Percentiles rank a stretch among this genome's conserved stretches.
Conservation (phyloP, 169 alveolate genomes). For the Plasmodium vinckei region DNA sequence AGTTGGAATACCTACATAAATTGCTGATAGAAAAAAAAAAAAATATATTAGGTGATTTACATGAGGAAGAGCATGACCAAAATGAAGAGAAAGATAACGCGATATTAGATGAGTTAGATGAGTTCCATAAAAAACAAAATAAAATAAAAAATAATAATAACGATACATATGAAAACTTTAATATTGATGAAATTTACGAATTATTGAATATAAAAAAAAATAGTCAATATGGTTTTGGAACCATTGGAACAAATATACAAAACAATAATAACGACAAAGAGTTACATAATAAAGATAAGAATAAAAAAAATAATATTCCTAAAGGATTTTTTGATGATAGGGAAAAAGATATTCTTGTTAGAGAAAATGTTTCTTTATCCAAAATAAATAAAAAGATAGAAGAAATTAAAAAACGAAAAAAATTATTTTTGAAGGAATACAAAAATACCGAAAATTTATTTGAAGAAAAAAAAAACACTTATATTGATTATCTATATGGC, state of each 20-base stretch:
- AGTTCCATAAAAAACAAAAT: slow-evolving; percentile 33
- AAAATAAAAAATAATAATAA: not conserved
- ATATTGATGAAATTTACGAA: slow-evolving; percentile 52
- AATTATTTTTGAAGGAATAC: slow-evolving; percentile 20
- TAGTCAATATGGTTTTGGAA: not conserved
- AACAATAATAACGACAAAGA: not conserved
- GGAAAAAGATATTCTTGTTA: slow-evolving; percentile 56
- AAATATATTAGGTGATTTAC: slow-evolving; percentile 32
- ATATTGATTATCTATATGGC: slow-evolving; percentile 60
- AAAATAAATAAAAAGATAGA: slow-evolving; percentile 39
- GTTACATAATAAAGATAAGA: not conserved
- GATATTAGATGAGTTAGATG: slow-evolving; percentile 41
- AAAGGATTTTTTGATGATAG: slow-evolving; percentile 60
- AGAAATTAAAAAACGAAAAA: slow-evolving; percentile 57
- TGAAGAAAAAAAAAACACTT: slow-evolving; percentile 54
- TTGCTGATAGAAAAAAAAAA: slow-evolving; percentile 45
- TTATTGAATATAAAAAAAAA: slow-evolving; percentile 35
- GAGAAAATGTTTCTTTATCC: slow-evolving; percentile 48
- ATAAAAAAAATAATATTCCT: slow-evolving; percentile 28
- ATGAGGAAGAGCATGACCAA: slow-evolving; percentile 31
- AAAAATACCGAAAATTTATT: slow-evolving; percentile 27
- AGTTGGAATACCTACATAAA: slow-evolving; percentile 50
- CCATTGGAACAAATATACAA: not conserved
- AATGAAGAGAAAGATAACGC: slow-evolving; percentile 29
- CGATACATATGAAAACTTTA: slow-evolving; percentile 23